Evolutionary conservation across 2,329 filamentous ascomycete species (phyloP), one percentile per base, ranked within the genome.

Genomic region (Hirsutella minnesotensis): DNA sequence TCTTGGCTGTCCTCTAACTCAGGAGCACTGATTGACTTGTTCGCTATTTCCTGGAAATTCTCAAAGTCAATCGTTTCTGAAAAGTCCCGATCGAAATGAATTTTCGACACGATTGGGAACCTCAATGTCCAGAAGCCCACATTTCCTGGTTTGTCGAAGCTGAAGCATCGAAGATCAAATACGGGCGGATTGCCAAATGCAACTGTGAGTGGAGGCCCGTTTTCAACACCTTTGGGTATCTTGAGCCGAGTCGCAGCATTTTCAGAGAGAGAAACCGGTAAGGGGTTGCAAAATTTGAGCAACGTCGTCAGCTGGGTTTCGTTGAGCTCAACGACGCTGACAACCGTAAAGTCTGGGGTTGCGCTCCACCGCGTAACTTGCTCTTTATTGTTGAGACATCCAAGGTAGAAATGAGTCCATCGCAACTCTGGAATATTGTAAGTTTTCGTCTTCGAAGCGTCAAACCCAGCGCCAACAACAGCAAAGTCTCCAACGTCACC

Each of bases 401-500:
- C 88, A 15, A 94, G 62, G 53, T 83, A 81, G 54, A 94, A 94
- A 40, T 85, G 78, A 3, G 86, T 94, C 81, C 83, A 94, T 42
- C 73, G 71, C 36, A 85, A 54, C 16, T 70, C 67, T 5, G 67
- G 65, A 3, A 81, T 59, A 4, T 65, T 60, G 39, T 77, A 72
- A 8, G 69, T 65, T 38, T 68, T 69, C 8, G 81, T 83, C 47
- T 78, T 75, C 40, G 70, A 65, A 3, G 81, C 64, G 49, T 87
- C 75, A 51, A 83, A 88, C 16, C 77, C 77, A 5, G 78, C 88
- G 0, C 86, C 88, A 3, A 95, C 66, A 2, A 90, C 71, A 2
- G 83, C 81, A 55, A 95, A 85, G 57, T 95, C 89, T 9, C 84
- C 84, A 24, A 87, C 77, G 46, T 94, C 88, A 1, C 87, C 86